A percentile compares a stretch with the other conserved stretches of the same genome.
These are phyloP conservation scores for Trichoderma virens DNA, from an alignment of 495 filamentous ascomycete genomes.

Conservation along the genomic window DNA sequence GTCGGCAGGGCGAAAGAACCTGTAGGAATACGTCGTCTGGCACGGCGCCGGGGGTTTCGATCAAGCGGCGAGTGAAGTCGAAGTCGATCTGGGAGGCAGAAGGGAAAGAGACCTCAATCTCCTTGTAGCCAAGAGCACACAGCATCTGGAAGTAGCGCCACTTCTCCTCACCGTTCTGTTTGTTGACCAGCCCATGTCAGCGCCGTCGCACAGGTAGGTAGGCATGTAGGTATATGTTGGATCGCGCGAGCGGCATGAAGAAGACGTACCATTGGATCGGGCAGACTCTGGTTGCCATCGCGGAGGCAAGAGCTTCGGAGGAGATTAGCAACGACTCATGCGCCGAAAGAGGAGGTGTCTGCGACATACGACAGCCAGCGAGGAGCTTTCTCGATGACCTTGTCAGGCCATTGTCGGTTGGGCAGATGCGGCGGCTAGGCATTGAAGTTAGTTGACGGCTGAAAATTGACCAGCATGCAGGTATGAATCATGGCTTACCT, in stretches of 20 bases:
- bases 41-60: constrained; percentile 77
- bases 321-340: background rate
- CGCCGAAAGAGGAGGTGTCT: too few relatives aligned
- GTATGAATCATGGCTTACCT: background rate
- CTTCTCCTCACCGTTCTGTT: constrained; percentile 86
- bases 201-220: background rate
- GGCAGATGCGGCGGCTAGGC: constrained; percentile 68
- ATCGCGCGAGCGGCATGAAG: background rate
- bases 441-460: constrained; percentile 28
- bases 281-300: constrained; percentile 84
- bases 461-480: background rate
- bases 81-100: constrained; percentile 91
- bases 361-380: constrained; percentile 71
- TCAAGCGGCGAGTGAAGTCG: constrained; percentile 83
- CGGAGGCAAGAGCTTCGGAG: constrained; percentile 45
- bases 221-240: background rate
- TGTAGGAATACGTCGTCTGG: constrained; percentile 96
- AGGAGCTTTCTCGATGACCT: constrained; percentile 68
- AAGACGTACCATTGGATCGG: constrained; percentile 73
- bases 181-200: background rate
- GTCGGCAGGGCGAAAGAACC: constrained; percentile 86
- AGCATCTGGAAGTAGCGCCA: constrained; percentile 93
- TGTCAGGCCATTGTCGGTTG: constrained; percentile 86
- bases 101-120: constrained; percentile 95
- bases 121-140: constrained; percentile 89